phyloP scores from a whole-genome alignment of 106 monocot genomes.

The Dioscorea dumetorum region DNA sequence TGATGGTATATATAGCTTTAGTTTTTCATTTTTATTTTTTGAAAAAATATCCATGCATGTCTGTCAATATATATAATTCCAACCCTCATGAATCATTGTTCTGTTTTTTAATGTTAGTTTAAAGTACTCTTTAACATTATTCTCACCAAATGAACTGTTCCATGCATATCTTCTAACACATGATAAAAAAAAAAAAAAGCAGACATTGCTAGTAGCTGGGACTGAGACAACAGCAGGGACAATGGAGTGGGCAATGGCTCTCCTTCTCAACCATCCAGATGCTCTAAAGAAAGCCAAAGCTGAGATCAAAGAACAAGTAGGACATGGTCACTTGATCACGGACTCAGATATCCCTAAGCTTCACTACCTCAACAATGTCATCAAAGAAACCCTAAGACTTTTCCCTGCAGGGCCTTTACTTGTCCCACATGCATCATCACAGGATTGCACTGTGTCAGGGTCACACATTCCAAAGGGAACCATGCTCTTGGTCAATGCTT shows the following conservation, averaged over 20 bases:
- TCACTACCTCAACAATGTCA: constrained; percentile 7
- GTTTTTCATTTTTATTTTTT: too few relatives aligned
- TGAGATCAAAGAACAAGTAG: constrained; percentile 5
- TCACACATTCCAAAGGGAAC: constrained; percentile 5
- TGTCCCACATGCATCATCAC: neutral
- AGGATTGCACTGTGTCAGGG: constrained; percentile 7
- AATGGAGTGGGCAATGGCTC: constrained; percentile 15
- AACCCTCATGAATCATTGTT: too few relatives aligned
- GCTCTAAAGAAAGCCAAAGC: constrained; percentile 3
- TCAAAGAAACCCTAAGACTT: constrained; percentile 9
- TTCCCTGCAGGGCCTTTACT: constrained; percentile 8
- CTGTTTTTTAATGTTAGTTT: too few relatives aligned
- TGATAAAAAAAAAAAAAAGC: neutral
- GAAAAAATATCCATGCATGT: too few relatives aligned
- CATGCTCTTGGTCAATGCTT: constrained; percentile 15
- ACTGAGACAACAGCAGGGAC: constrained; percentile 12
- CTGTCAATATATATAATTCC: too few relatives aligned
- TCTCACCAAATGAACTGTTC: too few relatives aligned
- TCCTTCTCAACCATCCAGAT: constrained; percentile 22
- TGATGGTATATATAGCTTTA: too few relatives aligned
- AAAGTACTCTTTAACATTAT: too few relatives aligned
- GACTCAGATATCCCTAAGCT: constrained; percentile 18
- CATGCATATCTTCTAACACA: too few relatives aligned
- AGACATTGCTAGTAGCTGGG: constrained; percentile 7
- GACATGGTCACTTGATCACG: neutral